Evolutionary conservation across 2,329 filamentous ascomycete genomes (phyloP), one percentile per base, ranked within the genome.

Genomic region (Sclerotinia subarctica): DNA sequence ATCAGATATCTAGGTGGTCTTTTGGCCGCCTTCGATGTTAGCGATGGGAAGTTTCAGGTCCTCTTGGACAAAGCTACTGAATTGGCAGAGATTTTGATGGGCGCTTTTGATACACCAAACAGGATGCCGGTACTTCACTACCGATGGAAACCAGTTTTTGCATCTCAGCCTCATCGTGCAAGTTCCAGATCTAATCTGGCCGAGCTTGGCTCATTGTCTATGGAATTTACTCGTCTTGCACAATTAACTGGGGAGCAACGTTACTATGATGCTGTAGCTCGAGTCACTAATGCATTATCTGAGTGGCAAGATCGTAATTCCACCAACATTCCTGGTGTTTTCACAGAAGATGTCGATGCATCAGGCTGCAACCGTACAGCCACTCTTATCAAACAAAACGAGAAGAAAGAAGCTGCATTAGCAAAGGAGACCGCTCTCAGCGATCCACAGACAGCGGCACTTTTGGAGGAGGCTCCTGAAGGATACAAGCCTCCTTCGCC

Each of bases 1-100:
- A 97, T 98, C 76, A 88, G 94, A 64, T 97, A 97, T 74, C 83
- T 98, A 5, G 94, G 94, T 44, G 94, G 94, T 1, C 81, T 98
- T 54, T 76, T 97, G 53, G 88, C 88, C 51, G 94, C 94, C 8
- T 97, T 94, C 77, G 94, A 98, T 79, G 84, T 97, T 67, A 94
- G 91, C 64, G 90, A 86, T 24, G 87, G 85, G 8, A 82, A 83
- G 70, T 90, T 96, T 74, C 80, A 84, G 26, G 82, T 90, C 32
- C 82, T 93, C 26, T 80, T 92, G 46, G 83, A 87, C 60, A 92
- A 92, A 77, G 89, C 90, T n/a, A 81, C 88, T 49, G 88, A 92
- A 76, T 81, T 92, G 46, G 90, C 85, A 6, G 89, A 92, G 70
- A 84, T 93, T 68, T 77, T 93, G 49, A 90, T 91, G 78, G 87